A percentile compares a stretch with the other conserved stretches of the same genome.
These are phyloP conservation scores for Dictyostelium citrinum DNA, from an alignment of 78 protist genomes.

Conservation along the genomic window DNA sequence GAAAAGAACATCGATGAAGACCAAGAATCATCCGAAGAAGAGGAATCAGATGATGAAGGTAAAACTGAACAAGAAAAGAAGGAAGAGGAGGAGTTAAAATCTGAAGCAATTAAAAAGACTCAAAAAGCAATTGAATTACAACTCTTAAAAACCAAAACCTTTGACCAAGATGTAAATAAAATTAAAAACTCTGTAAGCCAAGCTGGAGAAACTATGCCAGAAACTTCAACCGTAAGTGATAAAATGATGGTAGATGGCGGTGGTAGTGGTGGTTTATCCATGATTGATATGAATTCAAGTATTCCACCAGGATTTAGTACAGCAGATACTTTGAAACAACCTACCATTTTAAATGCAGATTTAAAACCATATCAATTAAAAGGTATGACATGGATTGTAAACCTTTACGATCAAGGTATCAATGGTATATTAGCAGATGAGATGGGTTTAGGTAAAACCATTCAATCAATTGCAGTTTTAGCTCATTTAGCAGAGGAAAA, in stretches of 20 bases:
- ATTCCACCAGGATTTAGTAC: constrained; percentile 12
- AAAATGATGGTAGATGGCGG: background rate
- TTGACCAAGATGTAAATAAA: constrained; percentile 48
- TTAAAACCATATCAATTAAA: constrained; percentile 95
- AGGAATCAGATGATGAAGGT: constrained; percentile 13
- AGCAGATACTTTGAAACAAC: constrained; percentile 51
- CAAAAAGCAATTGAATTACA: constrained; percentile 54
- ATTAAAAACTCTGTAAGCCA: background rate
- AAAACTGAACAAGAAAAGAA: constrained; percentile 28
- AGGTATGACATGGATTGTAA: constrained; percentile 96
- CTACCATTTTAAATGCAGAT: constrained; percentile 60
- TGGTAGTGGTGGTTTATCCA: background rate
- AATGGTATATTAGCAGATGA: constrained; percentile 97
- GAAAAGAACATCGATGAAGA: background rate
- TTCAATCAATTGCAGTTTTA: constrained; percentile 93
- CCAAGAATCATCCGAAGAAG: constrained; percentile 2
- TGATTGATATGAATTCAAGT: background rate
- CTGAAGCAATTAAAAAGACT: constrained; percentile 25
- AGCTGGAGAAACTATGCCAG: background rate
- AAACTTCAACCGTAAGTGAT: background rate
- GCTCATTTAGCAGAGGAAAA: constrained; percentile 85
- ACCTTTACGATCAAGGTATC: constrained; percentile 90
- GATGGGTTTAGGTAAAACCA: constrained; percentile 97
- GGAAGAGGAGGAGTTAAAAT: constrained; percentile 22
- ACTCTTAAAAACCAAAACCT: background rate